Evolutionary conservation across 2,329 filamentous ascomycete species (phyloP).

Genomic region (Colletotrichum sp.): DNA sequence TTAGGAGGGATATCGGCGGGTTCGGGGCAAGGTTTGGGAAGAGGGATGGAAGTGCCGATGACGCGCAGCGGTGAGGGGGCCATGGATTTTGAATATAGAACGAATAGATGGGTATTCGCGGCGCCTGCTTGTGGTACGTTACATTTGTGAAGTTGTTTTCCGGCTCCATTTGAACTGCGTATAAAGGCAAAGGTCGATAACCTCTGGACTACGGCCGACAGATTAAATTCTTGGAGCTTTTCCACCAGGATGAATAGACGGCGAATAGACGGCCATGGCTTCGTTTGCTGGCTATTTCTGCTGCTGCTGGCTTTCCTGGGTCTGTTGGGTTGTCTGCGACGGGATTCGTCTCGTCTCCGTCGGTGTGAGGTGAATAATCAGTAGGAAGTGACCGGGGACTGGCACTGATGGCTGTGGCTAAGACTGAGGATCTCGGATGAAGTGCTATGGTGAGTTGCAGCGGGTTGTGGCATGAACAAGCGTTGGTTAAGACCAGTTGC

Average conservation of each 20-base stretch:
- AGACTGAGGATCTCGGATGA: neutral
- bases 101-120: neutral
- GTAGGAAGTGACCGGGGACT: neutral
- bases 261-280: neutral
- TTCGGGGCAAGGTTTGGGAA: slow-evolving; percentile 77
- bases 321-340: neutral
- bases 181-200: fast-evolving
- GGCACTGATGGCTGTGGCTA: neutral
- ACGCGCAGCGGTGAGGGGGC: slow-evolving; percentile 19
- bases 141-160: neutral
- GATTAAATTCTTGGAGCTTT: fast-evolving
- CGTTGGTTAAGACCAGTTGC: neutral
- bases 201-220: fast-evolving
- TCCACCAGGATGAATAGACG: neutral
- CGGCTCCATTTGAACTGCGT: neutral
- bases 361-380: neutral
- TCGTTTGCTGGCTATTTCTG: neutral
- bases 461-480: neutral
- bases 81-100: neutral
- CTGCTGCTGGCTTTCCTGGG: neutral
- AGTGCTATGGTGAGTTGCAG: neutral
- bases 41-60: slow-evolving; percentile 49
- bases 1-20: slow-evolving; percentile 83
- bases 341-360: neutral
- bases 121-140: neutral